phyloP scores from a whole-genome alignment of 192 early-diverging fungal species.

The Umbelopsis sp. region DNA sequence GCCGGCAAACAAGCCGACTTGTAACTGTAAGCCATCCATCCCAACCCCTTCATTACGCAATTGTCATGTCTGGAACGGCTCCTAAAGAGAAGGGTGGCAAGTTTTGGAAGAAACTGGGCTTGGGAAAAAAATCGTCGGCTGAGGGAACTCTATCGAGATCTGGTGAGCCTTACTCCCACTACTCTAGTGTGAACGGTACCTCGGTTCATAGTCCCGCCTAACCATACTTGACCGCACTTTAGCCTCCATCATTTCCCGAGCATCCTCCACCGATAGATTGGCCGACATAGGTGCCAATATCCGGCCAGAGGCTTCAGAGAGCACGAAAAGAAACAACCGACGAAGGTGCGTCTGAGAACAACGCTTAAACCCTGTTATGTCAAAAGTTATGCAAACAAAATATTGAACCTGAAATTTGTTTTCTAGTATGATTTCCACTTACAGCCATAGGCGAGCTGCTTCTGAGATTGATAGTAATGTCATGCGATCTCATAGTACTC shows the following conservation, averaged over 20 bases:
- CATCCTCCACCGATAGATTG: constrained; percentile 4
- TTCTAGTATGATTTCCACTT: not conserved
- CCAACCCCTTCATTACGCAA: not conserved
- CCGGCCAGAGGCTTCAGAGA: not conserved
- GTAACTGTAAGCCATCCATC: not conserved
- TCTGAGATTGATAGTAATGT: constrained; percentile 3
- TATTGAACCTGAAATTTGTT: not conserved
- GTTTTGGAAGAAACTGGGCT: constrained; percentile 37
- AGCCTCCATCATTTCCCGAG: constrained; percentile 4
- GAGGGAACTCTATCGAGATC: constrained; percentile 3
- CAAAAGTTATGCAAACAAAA: not conserved
- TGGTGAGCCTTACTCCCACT: not conserved
- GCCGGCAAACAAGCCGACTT: not conserved
- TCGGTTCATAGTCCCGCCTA: not conserved
- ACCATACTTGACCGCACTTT: not conserved
- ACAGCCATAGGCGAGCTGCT: constrained; percentile 1
- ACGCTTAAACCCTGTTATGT: not conserved
- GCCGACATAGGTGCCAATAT: not conserved
- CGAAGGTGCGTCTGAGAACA: not conserved
- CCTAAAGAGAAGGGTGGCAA: constrained; percentile 31
- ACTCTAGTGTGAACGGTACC: not conserved
- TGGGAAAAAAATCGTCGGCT: constrained; percentile 26
- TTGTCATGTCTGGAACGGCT: constrained; percentile 24
- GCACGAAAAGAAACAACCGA: constrained; percentile 6
- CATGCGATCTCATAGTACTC: constrained; percentile 1